Base-by-base conservation (phyloP, 441 rosid species). In the Populus tomentosa region DNA sequence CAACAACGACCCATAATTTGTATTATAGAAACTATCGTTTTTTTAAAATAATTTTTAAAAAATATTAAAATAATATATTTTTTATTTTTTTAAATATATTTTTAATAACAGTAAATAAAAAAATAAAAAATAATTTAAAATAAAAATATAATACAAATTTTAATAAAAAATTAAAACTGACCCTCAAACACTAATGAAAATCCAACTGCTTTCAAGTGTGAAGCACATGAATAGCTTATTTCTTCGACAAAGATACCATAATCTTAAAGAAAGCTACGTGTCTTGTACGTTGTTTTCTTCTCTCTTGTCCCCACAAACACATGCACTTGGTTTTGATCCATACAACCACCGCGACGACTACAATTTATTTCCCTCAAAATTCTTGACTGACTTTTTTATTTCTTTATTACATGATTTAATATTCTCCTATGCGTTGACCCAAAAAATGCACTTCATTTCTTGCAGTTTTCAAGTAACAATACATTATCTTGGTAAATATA, bases 221-320 rank as follows among this genome's bases (percentile, higher is more conserved):
- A 62, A 71, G 35, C 73, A 38, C 62, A 63, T 67, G 78, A 82
- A 72, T 72, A 69, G 40, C 67, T 65, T 65, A 35, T 76, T 62
- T 70, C 69, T 80, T 83, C 75, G 80, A 83, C 86, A 83, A 66
- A 74, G 84, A 85, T 85, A 20, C 82, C 72, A 63, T 33, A 38
- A 82, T 83, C 74, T 76, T 82, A 38, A 76, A 67, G 79, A 80
- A 75, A 84, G 85, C 84, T 78, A 78, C 88, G 82, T 74, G 80
- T 74, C 86, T 79, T 74, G 46, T 66, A 78, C 84, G 85, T 23
- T 78, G 70, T 23, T 33, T 28, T 68, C 65, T 56, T 69, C 79
- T 77, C 79, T 75, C 82, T 72, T 82, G 36, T 61, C 78, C 76
- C 83, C 81, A 66, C 77, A 56, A 23, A 67, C 75, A 7, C 26